Percentiles rank a stretch among this genome's conserved stretches.
phyloP scores from a whole-genome alignment of 176 grass and related monocot species.

The Rhynchospora breviuscula region DNA sequence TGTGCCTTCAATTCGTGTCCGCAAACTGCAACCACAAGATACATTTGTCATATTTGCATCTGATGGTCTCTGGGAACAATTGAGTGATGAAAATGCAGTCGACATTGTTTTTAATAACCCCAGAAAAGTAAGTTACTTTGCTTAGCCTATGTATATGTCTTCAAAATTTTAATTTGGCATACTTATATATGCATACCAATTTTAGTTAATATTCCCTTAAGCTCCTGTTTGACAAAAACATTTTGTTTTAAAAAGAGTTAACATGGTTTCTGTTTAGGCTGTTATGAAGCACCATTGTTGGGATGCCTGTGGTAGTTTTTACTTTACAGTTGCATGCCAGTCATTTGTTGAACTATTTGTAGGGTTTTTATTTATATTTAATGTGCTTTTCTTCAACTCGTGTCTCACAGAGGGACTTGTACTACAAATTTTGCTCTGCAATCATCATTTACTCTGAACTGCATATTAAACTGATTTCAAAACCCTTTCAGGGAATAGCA shows the following conservation, averaged over 20 bases:
- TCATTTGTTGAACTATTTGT: background rate
- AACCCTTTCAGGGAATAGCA: conserved; percentile 16
- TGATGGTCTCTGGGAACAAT: conserved; percentile 26
- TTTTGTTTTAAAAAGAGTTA: background rate
- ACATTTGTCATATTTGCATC: conserved; percentile 24
- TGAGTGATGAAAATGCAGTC: conserved; percentile 19
- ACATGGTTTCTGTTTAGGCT: background rate
- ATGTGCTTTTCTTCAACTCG: background rate
- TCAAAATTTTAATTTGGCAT: background rate
- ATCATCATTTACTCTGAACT: background rate
- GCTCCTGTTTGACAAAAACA: background rate
- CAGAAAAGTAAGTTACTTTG: conserved; percentile 17
- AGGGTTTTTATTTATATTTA: background rate
- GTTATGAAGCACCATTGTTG: background rate
- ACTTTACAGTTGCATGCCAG: background rate
- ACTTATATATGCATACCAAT: background rate
- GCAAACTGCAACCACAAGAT: conserved; percentile 21
- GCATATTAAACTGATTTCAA: background rate
- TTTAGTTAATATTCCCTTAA: background rate
- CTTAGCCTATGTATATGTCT: background rate
- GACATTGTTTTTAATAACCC: conserved; percentile 22
- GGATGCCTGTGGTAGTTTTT: background rate
- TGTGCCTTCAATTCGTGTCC: conserved; percentile 24
- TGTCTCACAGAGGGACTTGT: background rate
- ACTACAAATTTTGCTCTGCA: background rate